phyloP scores from a whole-genome alignment of 305 asterid genomes.

The Ilex paraguariensis region DNA sequence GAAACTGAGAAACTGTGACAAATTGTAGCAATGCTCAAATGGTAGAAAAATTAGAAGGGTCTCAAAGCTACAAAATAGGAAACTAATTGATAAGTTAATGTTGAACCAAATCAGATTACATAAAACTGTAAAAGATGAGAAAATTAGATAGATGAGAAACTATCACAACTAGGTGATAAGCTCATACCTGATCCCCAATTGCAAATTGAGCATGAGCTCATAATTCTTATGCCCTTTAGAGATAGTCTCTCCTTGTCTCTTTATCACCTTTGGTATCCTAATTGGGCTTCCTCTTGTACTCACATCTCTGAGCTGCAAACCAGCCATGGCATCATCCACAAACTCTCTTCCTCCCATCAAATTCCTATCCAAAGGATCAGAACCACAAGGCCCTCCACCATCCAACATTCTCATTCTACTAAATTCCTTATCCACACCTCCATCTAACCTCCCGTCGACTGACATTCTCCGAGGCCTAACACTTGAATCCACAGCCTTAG shows the following conservation, averaged over 20 bases:
- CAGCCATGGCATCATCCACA: constrained; percentile 22
- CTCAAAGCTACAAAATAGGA: no score
- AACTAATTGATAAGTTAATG: no score
- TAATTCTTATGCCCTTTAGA: constrained; percentile 80
- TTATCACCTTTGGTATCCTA: constrained; percentile 59
- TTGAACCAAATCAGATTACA: no score
- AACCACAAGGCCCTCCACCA: constrained; percentile 34
- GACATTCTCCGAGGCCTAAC: constrained; percentile 60
- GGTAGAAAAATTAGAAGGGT: no score
- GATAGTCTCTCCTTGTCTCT: constrained; percentile 83
- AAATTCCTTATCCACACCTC: constrained; percentile 46
- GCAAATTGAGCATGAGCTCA: constrained; percentile 86
- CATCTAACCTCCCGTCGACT: constrained; percentile 74
- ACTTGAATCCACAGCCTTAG: constrained; percentile 37
- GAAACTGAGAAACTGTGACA: no score
- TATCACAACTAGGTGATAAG: background rate
- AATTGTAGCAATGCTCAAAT: no score
- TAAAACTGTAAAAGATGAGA: no score
- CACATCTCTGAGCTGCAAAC: constrained; percentile 13
- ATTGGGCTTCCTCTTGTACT: constrained; percentile 40
- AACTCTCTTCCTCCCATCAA: constrained; percentile 7
- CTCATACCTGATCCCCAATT: constrained; percentile 72
- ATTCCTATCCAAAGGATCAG: constrained; percentile 19
- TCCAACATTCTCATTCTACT: constrained; percentile 50
- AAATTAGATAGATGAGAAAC: no score